Conservation (phyloP, 257 asterid genomes). For the Catharanthus roseus region DNA sequence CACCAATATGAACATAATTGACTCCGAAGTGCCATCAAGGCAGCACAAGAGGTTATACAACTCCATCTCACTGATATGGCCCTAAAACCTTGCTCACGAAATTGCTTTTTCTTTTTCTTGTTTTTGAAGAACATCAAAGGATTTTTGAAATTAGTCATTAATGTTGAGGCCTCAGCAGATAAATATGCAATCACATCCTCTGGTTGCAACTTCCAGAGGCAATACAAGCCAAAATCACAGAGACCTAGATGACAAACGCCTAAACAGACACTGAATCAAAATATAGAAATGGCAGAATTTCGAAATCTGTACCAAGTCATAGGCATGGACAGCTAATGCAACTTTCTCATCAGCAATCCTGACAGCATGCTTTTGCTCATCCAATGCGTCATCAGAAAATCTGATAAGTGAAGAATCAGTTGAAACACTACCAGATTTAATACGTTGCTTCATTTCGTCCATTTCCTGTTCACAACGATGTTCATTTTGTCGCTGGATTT, state of each 20-base stretch:
- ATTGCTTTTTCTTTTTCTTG: constrained; percentile 1
- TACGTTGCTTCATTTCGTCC: constrained; percentile 75
- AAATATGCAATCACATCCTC: background rate
- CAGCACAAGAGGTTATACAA: background rate
- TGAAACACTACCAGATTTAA: constrained; percentile 63
- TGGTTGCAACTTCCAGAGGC: background rate
- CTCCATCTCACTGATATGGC: background rate
- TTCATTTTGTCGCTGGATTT: constrained; percentile 80
- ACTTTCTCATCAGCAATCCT: constrained; percentile 98
- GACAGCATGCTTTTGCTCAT: constrained; percentile 94
- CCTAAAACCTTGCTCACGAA: background rate
- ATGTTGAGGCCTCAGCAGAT: background rate
- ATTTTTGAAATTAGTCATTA: background rate
- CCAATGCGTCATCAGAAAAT: constrained; percentile 83
- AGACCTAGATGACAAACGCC: background rate
- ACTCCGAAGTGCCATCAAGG: background rate
- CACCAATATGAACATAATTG: background rate
- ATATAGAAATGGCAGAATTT: background rate
- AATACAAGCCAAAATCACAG: background rate
- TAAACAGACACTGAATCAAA: background rate
- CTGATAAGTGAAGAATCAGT: constrained; percentile 73
- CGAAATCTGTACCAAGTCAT: constrained; percentile 66
- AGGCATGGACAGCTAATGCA: constrained; percentile 78
- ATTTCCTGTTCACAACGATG: constrained; percentile 84
- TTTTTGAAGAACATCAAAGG: background rate